These are phyloP conservation scores for Alternaria brassicicola DNA, from an alignment of 2,329 filamentous ascomycete species.

Conservation along the genomic window DNA sequence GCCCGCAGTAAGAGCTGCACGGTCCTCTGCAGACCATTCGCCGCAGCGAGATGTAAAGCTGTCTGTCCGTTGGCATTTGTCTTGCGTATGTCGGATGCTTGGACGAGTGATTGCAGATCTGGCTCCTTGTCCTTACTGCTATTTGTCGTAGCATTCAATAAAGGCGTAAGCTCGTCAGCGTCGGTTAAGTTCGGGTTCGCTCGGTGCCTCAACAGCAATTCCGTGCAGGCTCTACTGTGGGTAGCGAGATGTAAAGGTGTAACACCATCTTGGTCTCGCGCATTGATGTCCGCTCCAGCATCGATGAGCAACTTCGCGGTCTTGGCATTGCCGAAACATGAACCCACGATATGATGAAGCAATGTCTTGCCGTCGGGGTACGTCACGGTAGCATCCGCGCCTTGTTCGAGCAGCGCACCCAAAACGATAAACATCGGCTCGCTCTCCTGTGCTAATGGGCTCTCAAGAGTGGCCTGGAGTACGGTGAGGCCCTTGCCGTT, in stretches of 20 bases:
- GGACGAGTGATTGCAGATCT: conserved; percentile 33
- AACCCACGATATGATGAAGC: conserved; percentile 35
- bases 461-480: conserved; percentile 36
- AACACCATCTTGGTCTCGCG: conserved; percentile 31
- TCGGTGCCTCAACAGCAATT: conserved; percentile 32
- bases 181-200: conserved; percentile 29
- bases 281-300: conserved; percentile 29
- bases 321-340: conserved; percentile 21
- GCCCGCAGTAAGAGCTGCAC: conserved; percentile 33
- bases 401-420: conserved; percentile 33
- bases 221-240: conserved; percentile 29
- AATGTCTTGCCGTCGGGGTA: conserved; percentile 40
- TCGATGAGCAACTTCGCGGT: conserved; percentile 33
- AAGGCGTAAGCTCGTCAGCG: conserved; percentile 28
- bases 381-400: conserved; percentile 26
- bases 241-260: conserved; percentile 38
- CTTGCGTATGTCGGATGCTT: conserved; percentile 28
- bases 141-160: conserved; percentile 23
- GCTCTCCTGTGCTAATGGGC: conserved; percentile 31
- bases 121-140: conserved; percentile 26
- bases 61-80: conserved; percentile 23
- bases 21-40: conserved; percentile 30
- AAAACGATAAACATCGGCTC: conserved; percentile 29
- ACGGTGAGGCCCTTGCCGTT: conserved; percentile 31
- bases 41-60: conserved; percentile 39